Evolutionary conservation across 1,284 basidiomycete genomes (phyloP), one percentile per base, ranked within the genome.

Genomic region (Apiotrichum gracile): DNA sequence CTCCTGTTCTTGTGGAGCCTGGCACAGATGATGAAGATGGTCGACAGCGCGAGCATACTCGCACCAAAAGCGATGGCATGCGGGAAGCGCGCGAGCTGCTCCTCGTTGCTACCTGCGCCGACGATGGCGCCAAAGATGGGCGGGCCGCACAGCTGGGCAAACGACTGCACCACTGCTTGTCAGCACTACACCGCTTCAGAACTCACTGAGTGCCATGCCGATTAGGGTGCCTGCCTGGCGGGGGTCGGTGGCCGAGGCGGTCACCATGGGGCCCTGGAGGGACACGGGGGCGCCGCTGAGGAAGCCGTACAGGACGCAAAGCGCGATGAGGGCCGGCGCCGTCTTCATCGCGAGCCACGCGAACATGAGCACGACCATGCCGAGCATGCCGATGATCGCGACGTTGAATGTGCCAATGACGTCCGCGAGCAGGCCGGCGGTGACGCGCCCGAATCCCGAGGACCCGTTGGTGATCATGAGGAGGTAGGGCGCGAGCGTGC

Each of bases 51-150:
- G 29, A 67, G 54, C 60, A 65, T 64, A 24, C 49, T 45, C 2
- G 52, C 58, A 13, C 62, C 63, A n/a, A 68, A 54, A 5, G 61
- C 58, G 45, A 65, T 66, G 4, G 65, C 61, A 38, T 62, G 51
- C 19, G 65, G 61, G 47, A 66, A 65, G 25, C 55, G 49, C 13
- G 19, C 34, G 1, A 63, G 33, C 54, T 63, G 63, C 31, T 66
- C 55, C 26, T 49, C 52, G 5, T n/a, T 27, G 4, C 48, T 51
- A 3, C 66, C 65, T 0, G 59, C 49, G 21, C 70, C 70, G 10
- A 72, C 57, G 40, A 72, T 61, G 16, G 61, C 64, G 39, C 70
- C 70, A 22, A 66, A 63, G 39, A 68, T 64, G 3, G 70, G 68
- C 10, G 65, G 64, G 12, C 69, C 64, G 17, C 62, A 47, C 21